Base-by-base conservation (phyloP, 2,329 filamentous ascomycete species). In the Aphanocladium album region DNA sequence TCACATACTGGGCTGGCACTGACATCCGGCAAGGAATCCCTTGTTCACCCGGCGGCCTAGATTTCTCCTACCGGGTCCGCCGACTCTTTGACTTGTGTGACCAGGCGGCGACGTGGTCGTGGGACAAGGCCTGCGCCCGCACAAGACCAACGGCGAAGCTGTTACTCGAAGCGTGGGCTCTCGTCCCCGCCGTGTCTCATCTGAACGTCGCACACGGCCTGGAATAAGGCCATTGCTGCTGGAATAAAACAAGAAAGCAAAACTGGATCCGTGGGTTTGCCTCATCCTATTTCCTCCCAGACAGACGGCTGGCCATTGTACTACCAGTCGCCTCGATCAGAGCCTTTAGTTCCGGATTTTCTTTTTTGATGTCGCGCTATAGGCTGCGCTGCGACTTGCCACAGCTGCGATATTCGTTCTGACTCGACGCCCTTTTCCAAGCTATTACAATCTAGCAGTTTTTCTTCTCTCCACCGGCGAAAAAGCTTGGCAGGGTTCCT, bases 41-140 rank as follows among this genome's bases (percentile, higher is more conserved):
- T 59, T 45, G 35, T 17, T 41, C 47, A 25, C 7, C 27, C 37
- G 49, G 57, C 21, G 57, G 57, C 47, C 57, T 52, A 59, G 57
- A 59, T 35, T 58, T 35, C 27, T 58, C 46, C 8, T 35, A 33
- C 37, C 19, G 25, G 30, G 21, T 51, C 33, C 46, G 35, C 56
- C 45, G 23, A 50, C 35, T 4, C 11, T 8, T 39, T 39, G 30
- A 33, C 43, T 57, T 57, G 30, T 8, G 41, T 23, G 27, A 53
- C 50, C 14, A 57, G 19, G n/a, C 43, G 6, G 7, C 39, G 27
- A 56, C 43, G 21, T 11, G 43, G 43, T 11, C 43, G 19, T 11
- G 43, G 30, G 30, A 30, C 41, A 25, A 4, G 12, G n/a, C 35
- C 27, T 56, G 30, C 54, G 54, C 41, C 54, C 54, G 54, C 54